Conservation (phyloP, 2,329 filamentous ascomycete species). For the Alternaria rosae region DNA sequence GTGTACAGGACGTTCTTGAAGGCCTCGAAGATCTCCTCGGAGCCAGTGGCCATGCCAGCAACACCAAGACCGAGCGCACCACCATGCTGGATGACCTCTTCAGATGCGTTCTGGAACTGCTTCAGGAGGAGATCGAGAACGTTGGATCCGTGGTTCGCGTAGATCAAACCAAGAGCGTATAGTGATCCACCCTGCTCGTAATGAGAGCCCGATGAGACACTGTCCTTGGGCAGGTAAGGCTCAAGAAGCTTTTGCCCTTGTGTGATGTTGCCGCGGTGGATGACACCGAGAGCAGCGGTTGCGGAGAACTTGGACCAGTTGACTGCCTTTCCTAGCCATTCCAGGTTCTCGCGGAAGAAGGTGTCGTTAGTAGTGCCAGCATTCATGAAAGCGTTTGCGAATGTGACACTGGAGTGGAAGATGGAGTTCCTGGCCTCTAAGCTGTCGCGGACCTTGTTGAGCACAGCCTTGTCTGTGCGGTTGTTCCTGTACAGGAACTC, state of each 20-base stretch:
- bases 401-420: slow-evolving; percentile 96
- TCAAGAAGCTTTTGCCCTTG: slow-evolving; percentile 93
- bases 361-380: slow-evolving; percentile 97
- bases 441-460: slow-evolving; percentile 96
- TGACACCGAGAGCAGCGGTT: slow-evolving; percentile 93
- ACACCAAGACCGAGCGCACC: slow-evolving; percentile 94
- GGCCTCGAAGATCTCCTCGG: slow-evolving; percentile 88
- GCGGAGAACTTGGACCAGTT: slow-evolving; percentile 99
- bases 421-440: slow-evolving; percentile 96
- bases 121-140: slow-evolving; percentile 81
- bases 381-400: slow-evolving; percentile 99
- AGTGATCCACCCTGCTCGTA: slow-evolving; percentile 97
- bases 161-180: slow-evolving; percentile 94
- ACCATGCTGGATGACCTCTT: slow-evolving; percentile 96
- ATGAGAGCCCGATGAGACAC: slow-evolving; percentile 78
- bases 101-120: slow-evolving; percentile 77
- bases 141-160: slow-evolving; percentile 94
- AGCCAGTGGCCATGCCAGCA: slow-evolving; percentile 95
- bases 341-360: slow-evolving; percentile 97
- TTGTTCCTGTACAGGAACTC: slow-evolving; percentile 98
- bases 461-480: slow-evolving; percentile 86
- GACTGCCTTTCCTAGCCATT: slow-evolving; percentile 97
- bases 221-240: slow-evolving; percentile 86
- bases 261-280: slow-evolving; percentile 92
- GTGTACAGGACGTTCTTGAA: slow-evolving; percentile 88